Conservation (phyloP, 2,329 filamentous ascomycete genomes). For the Aspergillus viridinutans region DNA sequence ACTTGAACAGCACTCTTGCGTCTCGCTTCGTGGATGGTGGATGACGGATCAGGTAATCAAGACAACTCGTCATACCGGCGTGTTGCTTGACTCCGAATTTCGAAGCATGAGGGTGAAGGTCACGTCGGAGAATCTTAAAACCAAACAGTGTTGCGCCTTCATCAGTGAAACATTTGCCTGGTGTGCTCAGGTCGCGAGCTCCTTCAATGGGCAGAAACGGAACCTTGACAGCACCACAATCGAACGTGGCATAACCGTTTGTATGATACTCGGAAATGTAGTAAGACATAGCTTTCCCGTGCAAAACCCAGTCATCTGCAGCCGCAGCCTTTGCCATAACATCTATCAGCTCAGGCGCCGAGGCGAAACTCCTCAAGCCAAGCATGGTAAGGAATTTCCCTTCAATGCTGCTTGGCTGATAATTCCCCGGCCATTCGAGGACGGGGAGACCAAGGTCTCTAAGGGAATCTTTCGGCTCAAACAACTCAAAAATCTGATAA, state of each 20-base stretch:
- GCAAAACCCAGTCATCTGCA: slow-evolving; percentile 49
- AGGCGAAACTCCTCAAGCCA: slow-evolving; percentile 69
- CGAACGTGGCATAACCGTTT: slow-evolving; percentile 68
- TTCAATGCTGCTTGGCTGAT: slow-evolving; percentile 63
- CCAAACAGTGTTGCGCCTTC: slow-evolving; percentile 70
- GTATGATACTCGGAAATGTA: slow-evolving; percentile 75
- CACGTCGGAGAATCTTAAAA: slow-evolving; percentile 70
- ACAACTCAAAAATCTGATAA: slow-evolving; percentile 74
- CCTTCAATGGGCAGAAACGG: slow-evolving; percentile 71
- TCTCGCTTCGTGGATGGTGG: slow-evolving; percentile 65
- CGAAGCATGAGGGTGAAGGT: slow-evolving; percentile 73
- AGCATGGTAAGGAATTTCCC: slow-evolving; percentile 68
- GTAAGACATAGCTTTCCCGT: slow-evolving; percentile 71
- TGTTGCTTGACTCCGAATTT: slow-evolving; percentile 85
- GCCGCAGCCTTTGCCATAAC: slow-evolving; percentile 66
- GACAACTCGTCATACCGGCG: slow-evolving; percentile 72
- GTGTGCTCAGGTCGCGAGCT: slow-evolving; percentile 60
- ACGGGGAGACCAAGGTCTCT: slow-evolving; percentile 69
- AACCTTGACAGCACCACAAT: slow-evolving; percentile 52
- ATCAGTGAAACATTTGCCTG: slow-evolving; percentile 78
- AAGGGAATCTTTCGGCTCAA: slow-evolving; percentile 69
- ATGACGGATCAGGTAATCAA: slow-evolving; percentile 65
- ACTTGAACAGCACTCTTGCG: slow-evolving; percentile 72
- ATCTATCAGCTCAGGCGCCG: slow-evolving; percentile 68
- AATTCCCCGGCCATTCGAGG: slow-evolving; percentile 76